Base-by-base conservation (phyloP, 2,329 filamentous ascomycete species). In the Exophiala spinifera region DNA sequence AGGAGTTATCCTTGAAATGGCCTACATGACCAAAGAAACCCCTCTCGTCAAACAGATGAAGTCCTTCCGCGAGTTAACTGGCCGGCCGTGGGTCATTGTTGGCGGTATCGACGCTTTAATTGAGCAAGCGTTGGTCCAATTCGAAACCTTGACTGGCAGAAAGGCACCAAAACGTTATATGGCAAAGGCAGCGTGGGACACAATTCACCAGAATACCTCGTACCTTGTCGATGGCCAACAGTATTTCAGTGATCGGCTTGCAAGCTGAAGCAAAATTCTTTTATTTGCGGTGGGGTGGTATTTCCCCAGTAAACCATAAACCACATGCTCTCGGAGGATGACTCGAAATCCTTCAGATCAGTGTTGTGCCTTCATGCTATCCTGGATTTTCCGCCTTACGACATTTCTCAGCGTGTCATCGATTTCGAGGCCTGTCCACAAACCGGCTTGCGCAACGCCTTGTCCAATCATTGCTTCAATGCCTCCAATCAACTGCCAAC, bases 81-180 rank as follows among this genome's bases (percentile, higher is more conserved):
- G 66, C 5, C 66, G 65, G 31, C 70, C 69, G 5, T 91, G 87
- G 87, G 84, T 90, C 0, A 78, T 87, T 15, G 82, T 91, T 69
- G 86, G 91, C 64, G 88, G 88, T 0, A 73, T 91, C 11, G 87
- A 91, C 63, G 77, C 91, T 44, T 70, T 92, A 13, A 86, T 86
- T 0, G 88, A 91, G 67, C 88, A 91, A 66, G 88, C 86, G 0
- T 88, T 88, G 69, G 87, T 88, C 1, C 88, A 91, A 64, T 92
- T 91, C 65, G 88, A 92, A 69, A 71, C 91, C 2, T 89, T 91
- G 67, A 91, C 88, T 0, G 88, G 87, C 0, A 77, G 86, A 44
- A 80, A 85, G 67, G 86, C 87, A 14, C 87, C 87, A 1, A 79
- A 87, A 21, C 74, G 82, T 42, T 69, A 87, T 34, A 91, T 92